Percentiles rank a stretch among this genome's conserved stretches.
These are phyloP conservation scores for Circinella umbellata DNA, from an alignment of 371 early-diverging fungal species.

Conservation along the genomic window DNA sequence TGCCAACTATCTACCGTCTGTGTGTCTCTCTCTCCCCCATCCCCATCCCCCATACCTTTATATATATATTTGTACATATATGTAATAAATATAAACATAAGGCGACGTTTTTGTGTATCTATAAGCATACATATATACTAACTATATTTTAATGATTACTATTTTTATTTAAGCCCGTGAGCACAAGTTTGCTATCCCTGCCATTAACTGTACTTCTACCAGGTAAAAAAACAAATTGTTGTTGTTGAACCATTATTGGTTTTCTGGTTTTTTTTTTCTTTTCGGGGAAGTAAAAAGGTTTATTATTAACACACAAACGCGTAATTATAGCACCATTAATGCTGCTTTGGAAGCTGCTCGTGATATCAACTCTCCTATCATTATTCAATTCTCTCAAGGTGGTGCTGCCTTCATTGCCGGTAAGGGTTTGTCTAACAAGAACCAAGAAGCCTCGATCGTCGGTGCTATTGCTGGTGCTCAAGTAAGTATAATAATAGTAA, in stretches of 20 bases:
- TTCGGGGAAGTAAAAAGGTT: not conserved
- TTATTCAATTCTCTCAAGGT: conserved; percentile 94
- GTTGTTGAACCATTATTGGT: not conserved
- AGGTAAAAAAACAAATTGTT: conserved; percentile 34
- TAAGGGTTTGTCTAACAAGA: conserved; percentile 88
- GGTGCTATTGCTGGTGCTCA: conserved; percentile 92
- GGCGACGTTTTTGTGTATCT: not conserved
- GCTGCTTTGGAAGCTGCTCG: conserved; percentile 93
- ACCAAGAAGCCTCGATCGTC: conserved; percentile 86
- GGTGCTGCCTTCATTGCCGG: conserved; percentile 91
- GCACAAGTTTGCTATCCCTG: conserved; percentile 89
- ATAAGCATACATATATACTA: not conserved
- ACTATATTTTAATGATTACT: no score
- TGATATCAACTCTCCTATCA: conserved; percentile 87
- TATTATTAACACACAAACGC: not conserved
- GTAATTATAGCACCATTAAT: conserved; percentile 72
- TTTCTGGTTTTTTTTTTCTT: not conserved
- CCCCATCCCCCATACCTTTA: no score
- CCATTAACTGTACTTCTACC: conserved; percentile 93
- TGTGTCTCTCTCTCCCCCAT: not conserved
- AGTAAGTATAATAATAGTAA: conserved; percentile 22
- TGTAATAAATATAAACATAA: not conserved
- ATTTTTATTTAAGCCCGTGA: conserved; percentile 60
- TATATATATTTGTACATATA: no score
- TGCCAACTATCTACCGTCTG: no score